A percentile compares a stretch with the other conserved stretches of the same genome.
These are phyloP conservation scores for Sesbania bispinosa DNA, from an alignment of 306 rosid genomes.

Conservation along the genomic window DNA sequence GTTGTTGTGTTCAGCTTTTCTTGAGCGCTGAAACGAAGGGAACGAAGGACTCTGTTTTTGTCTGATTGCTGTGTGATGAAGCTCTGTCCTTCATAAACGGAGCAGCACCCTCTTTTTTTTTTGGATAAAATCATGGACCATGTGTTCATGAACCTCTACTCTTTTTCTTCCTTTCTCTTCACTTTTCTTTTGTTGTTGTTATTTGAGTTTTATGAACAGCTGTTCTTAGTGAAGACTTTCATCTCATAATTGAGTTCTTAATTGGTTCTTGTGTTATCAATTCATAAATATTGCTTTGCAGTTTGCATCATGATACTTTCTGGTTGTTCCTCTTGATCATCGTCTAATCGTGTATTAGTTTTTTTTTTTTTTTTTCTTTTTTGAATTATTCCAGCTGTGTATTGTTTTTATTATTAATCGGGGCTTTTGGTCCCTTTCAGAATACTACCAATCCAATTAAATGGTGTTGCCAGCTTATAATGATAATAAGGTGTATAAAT, in stretches of 20 bases:
- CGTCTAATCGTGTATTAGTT: background rate
- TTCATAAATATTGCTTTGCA: background rate
- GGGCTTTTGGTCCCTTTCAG: background rate
- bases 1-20: conserved; percentile 21
- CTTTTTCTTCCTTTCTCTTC: background rate
- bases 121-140: too few species aligned
- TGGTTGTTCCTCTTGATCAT: background rate
- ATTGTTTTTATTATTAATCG: background rate
- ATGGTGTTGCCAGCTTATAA: background rate
- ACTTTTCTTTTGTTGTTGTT: background rate
- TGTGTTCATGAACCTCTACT: too few species aligned
- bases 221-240: background rate
- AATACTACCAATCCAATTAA: background rate
- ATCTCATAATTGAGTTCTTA: conserved; percentile 9
- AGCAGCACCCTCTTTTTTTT: conserved; percentile 29
- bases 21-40: conserved; percentile 42
- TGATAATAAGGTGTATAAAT: background rate
- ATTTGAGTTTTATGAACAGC: background rate
- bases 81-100: conserved; percentile 18
- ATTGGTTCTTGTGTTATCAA: background rate
- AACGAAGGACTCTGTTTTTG: conserved; percentile 7
- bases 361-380: background rate
- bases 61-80: conserved; percentile 15
- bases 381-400: background rate
- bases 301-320: background rate